Evolutionary conservation across 306 rosid species (phyloP), one percentile per base, ranked within the genome.

Genomic region (Hippophae rhamnoides): DNA sequence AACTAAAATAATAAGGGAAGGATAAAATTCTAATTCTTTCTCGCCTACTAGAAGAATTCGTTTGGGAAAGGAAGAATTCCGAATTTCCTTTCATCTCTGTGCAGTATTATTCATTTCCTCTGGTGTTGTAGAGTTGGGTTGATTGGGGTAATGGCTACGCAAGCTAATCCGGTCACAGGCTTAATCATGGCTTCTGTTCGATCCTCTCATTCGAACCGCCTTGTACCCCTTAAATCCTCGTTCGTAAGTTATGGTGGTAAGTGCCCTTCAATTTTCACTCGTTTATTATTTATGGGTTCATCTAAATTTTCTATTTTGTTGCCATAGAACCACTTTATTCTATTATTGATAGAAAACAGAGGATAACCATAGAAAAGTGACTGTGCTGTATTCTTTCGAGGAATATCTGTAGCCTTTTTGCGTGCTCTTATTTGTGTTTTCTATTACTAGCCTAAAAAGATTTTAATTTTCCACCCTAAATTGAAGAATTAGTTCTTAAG

Each of bases 181-280:
- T 64, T 57, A 55, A 56, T 26, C 54, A 23, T 54, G 47, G 44
- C 26, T 64, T 48, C 69, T n/a, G 52, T 45, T 7, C 46, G 61
- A 25, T 61, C 61, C 60, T 13, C 69, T 27, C 54, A 50, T 45
- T 54, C 69, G 43, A 42, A 41, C 6, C 45, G 69, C 12, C 41
- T 54, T 14, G n/a, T 2, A 12, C 69, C 61, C 14, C 44, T 43
- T 45, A 64, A 64, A 64, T 64, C 69, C 13, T 54, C 61, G 13
- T 64, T 64, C 53, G 27, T 64, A 47, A 14, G 54, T 13, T 64
- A 25, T 26, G 69, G 69, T 12, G 61, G 69, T 64, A 64, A 13
- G 52, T 43, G n/a, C 13, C 45, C 18, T 9, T 40, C 66, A 10
- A 13, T 61, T 48, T 25, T 61, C 27, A 8, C 54, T 51, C 14